Evolutionary conservation across 225 moss, liverwort and hornwort species (phyloP), one percentile per base, ranked within the genome.

Genomic region (Sphagnum tenellum): DNA sequence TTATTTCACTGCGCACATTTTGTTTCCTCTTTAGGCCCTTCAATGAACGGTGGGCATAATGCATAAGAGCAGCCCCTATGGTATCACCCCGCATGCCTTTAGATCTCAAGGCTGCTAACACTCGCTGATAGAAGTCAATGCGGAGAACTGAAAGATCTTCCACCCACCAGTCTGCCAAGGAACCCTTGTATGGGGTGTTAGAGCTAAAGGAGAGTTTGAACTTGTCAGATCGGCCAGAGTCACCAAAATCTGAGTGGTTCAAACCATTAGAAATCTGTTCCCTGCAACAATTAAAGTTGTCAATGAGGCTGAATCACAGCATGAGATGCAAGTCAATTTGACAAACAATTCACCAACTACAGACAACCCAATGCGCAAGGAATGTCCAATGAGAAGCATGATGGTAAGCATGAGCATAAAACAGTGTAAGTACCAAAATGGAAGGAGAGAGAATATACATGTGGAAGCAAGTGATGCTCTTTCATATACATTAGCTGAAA

Each of bases 11-110:
- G 11, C 93, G 85, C 13, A 85, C 96, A 44, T 79, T 80, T 64
- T 98, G 96, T 76, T 98, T 98, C 72, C 90, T 85, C 67, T 90
- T 90, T 4, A 98, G 75, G 45, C 93, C 96, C 75, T 98, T 98
- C 59, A 98, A 76, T n/a, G 96, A 98, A 51, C 96, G 83, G 73
- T 90, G 90, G n/a, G 96, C 93, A 60, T 93, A 98, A 63, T 88
- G 96, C 96, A 98, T 98, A 7, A 98, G 80, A 12, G 93, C 90
- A 48, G 86, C 90, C 67, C 96, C 96, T 5, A 98, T 90, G 58
- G 89, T 93, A 74, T 93, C 93, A 56, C 90, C 85, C 48, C 93
- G 81, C 50, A 98, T 69, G 45, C 96, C 96, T 56, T 89, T 81
- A 2, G 83, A 86, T 65, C 90, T 87, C 96, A 98, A 90, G 46